phyloP scores from a whole-genome alignment of 352 stramenopile genomes.

The Phytophthora foliorum region DNA sequence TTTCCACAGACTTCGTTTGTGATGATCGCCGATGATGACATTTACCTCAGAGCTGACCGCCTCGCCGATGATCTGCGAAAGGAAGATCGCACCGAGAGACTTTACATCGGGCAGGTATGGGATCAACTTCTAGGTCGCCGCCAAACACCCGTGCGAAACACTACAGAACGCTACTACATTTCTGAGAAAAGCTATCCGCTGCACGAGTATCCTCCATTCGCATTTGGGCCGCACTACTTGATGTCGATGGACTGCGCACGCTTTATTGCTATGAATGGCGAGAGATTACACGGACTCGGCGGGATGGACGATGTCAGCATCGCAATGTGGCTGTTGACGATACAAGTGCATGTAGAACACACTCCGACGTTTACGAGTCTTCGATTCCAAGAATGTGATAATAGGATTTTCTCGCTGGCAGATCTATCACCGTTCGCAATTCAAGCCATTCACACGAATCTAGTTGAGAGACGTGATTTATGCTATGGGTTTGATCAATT shows the following conservation, averaged over 20 bases:
- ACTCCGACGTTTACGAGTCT: constrained; percentile 22
- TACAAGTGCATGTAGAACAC: constrained; percentile 57
- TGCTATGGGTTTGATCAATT: constrained; percentile 40
- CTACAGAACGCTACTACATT: constrained; percentile 45
- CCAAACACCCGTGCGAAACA: constrained; percentile 33
- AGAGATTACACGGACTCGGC: constrained; percentile 35
- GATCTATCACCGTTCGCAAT: constrained; percentile 55
- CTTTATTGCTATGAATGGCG: constrained; percentile 54
- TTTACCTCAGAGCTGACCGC: constrained; percentile 49
- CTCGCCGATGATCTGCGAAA: constrained; percentile 9
- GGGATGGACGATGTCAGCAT: constrained; percentile 69
- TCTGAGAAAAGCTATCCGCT: constrained; percentile 41
- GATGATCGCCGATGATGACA: constrained; percentile 63
- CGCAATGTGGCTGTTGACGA: constrained; percentile 60
- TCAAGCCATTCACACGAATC: constrained; percentile 33
- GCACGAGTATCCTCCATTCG: constrained; percentile 48
- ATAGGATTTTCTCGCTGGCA: constrained; percentile 48
- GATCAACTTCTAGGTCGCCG: constrained; percentile 13
- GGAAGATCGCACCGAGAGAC: not conserved
- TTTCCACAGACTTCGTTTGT: constrained; percentile 37
- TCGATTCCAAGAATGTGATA: constrained; percentile 30
- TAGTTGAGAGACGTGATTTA: constrained; percentile 20
- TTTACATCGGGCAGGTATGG: constrained; percentile 30
- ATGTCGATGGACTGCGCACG: constrained; percentile 55
- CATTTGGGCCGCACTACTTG: constrained; percentile 58